These are phyloP conservation scores for Diaporthe nobilis DNA, from an alignment of 2,329 filamentous ascomycete genomes.

Conservation along the genomic window DNA sequence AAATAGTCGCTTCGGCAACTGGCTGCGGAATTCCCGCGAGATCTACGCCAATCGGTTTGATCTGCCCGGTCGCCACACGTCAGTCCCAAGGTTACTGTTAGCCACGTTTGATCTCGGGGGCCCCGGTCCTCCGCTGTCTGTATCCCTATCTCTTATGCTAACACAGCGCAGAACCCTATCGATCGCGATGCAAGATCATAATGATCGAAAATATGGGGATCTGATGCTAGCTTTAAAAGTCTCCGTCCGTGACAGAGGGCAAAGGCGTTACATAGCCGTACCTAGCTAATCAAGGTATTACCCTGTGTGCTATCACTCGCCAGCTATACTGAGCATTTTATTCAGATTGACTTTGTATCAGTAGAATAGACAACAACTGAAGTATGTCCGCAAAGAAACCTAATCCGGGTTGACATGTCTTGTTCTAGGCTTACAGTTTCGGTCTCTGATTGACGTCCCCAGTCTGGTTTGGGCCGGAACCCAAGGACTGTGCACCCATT, in stretches of 20 bases:
- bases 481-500: too few species aligned
- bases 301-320: not conserved
- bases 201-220: not conserved
- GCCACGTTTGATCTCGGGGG: not conserved
- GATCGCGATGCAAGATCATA: not conserved
- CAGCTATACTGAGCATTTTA: not conserved
- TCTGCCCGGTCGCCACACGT: not conserved
- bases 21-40: not conserved
- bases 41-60: slow-evolving; percentile 9
- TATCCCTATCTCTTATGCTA: not conserved
- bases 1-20: not conserved
- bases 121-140: not conserved
- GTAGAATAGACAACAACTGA: not conserved
- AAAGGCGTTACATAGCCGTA: not conserved
- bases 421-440: not conserved
- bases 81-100: not conserved
- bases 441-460: not conserved
- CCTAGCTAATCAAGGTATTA: not conserved
- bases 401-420: too few species aligned
- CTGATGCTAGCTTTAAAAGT: not conserved
- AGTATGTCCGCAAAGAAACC: not conserved
- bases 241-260: not conserved
- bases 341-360: not conserved
- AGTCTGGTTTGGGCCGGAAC: not conserved
- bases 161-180: not conserved